phyloP scores from a whole-genome alignment of 176 grass and related monocot genomes.

The Avena insularis region DNA sequence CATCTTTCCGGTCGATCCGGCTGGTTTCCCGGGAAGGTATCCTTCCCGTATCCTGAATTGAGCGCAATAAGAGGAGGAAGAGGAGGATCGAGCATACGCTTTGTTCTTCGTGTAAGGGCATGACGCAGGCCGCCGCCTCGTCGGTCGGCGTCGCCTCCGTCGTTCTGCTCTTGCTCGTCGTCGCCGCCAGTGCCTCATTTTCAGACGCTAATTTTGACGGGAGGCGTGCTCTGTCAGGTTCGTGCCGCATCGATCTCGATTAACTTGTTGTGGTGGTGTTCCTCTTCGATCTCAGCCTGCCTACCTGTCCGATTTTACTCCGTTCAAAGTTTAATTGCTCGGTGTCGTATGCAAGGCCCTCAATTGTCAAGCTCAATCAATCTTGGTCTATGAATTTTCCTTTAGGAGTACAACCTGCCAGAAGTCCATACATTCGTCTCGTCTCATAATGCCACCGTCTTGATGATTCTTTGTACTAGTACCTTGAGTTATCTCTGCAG shows the following conservation, averaged over 20 bases:
- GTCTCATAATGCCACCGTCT: background rate
- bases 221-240: constrained; percentile 44
- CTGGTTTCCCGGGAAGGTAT: background rate
- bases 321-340: background rate
- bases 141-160: constrained; percentile 22
- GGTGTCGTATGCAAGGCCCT: background rate
- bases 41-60: background rate
- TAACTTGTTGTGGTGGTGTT: background rate
- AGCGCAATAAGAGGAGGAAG: background rate
- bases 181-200: constrained; percentile 7
- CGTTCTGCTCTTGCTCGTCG: constrained; percentile 29
- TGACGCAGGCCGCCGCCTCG: constrained; percentile 41
- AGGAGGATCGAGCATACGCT: background rate
- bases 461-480: background rate
- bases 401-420: background rate
- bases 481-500: background rate
- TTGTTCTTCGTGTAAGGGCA: background rate
- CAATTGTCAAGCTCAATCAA: background rate
- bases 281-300: background rate
- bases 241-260: background rate
- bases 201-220: constrained; percentile 15
- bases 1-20: background rate
- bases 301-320: too few relatives aligned
- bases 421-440: background rate
- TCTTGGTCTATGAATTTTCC: background rate